Conservation (phyloP, 352 stramenopile genomes). For the Pythium aphanidermatum region DNA sequence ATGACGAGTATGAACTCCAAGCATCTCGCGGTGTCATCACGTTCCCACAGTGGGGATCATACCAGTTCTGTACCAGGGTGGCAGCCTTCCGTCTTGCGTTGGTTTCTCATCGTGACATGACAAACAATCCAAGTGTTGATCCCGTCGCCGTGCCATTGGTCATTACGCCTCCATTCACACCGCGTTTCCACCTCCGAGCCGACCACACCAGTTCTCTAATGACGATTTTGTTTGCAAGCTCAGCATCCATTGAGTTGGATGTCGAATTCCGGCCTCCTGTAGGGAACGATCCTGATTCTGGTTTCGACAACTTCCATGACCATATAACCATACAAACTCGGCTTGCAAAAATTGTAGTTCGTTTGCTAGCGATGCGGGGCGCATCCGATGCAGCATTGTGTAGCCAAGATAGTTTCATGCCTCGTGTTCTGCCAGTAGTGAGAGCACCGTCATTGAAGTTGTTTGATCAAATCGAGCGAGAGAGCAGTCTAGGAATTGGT, state of each 20-base stretch:
- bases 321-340: slow-evolving; percentile 53
- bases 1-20: slow-evolving; percentile 27
- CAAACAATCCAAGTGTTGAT: neutral
- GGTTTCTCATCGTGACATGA: neutral
- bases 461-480: slow-evolving; percentile 45
- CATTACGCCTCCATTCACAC: slow-evolving; percentile 40
- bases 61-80: slow-evolving; percentile 5
- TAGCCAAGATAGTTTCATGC: slow-evolving; percentile 19
- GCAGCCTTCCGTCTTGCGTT: slow-evolving; percentile 1
- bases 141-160: slow-evolving; percentile 29
- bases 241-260: slow-evolving; percentile 13
- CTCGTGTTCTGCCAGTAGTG: slow-evolving; percentile 24
- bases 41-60: slow-evolving; percentile 19
- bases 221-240: slow-evolving; percentile 19
- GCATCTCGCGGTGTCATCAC: slow-evolving; percentile 9
- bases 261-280: slow-evolving; percentile 35
- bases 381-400: neutral
- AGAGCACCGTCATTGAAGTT: slow-evolving; percentile 45
- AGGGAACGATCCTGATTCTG: slow-evolving; percentile 35
- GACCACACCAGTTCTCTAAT: slow-evolving; percentile 15
- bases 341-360: slow-evolving; percentile 40
- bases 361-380: slow-evolving; percentile 27
- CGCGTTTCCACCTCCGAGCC: slow-evolving; percentile 26
- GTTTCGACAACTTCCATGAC: slow-evolving; percentile 62
- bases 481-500: too few relatives aligned